These are phyloP conservation scores for Insectozyma bohioensis DNA, from an alignment of 1,139 yeast genomes.

Conservation along the genomic window DNA sequence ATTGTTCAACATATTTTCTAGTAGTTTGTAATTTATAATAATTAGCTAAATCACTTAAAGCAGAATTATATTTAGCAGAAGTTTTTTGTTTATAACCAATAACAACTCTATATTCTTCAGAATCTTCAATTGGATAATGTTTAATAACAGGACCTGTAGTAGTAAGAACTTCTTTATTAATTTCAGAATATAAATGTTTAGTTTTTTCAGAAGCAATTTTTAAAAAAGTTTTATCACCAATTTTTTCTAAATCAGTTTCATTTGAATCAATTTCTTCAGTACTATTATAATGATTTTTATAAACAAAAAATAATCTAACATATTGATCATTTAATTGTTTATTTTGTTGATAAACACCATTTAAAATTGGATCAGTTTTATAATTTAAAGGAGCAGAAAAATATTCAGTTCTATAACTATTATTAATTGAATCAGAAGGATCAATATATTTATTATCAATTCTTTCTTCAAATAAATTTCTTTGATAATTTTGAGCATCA, in stretches of 20 bases:
- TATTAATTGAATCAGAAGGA: slow-evolving; percentile 42
- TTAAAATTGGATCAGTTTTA: slow-evolving; percentile 45
- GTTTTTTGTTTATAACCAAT: slow-evolving; percentile 87
- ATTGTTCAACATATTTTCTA: slow-evolving; percentile 92
- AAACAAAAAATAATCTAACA: slow-evolving; percentile 82
- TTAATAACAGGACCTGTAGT: slow-evolving; percentile 94
- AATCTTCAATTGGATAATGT: slow-evolving; percentile 76
- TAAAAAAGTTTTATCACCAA: slow-evolving; percentile 79
- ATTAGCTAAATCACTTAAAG: slow-evolving; percentile 82
- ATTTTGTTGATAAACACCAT: slow-evolving; percentile 41
- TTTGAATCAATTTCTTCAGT: slow-evolving; percentile 27
- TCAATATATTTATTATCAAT: slow-evolving; percentile 83
- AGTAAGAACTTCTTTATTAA: slow-evolving; percentile 66
- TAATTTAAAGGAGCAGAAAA: slow-evolving; percentile 69
- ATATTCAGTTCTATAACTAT: slow-evolving; percentile 74
- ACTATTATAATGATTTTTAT: slow-evolving; percentile 62
- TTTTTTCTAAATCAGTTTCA: slow-evolving; percentile 56
- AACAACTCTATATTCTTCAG: slow-evolving; percentile 78
- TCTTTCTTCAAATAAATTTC: slow-evolving; percentile 55
- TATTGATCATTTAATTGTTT: slow-evolving; percentile 45
- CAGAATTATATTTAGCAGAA: slow-evolving; percentile 85
- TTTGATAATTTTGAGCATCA: slow-evolving; percentile 31
- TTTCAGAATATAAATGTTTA: slow-evolving; percentile 69
- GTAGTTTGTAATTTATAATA: slow-evolving; percentile 86
- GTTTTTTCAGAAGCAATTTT: slow-evolving; percentile 81